Conservation (phyloP, 1,284 basidiomycete species). For the Austroboletus niveus region DNA sequence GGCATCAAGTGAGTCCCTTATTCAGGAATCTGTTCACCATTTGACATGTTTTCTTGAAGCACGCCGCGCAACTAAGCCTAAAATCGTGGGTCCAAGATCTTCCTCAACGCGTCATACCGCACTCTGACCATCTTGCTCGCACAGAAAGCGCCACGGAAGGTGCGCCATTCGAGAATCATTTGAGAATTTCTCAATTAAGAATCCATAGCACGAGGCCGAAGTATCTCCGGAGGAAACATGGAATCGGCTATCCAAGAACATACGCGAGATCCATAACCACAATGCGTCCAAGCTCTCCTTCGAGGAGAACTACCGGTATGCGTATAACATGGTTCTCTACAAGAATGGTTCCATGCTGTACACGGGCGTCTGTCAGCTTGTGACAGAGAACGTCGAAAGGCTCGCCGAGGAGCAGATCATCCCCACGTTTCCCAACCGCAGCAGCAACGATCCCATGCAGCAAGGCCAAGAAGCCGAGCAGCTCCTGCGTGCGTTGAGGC, state of each 20-base stretch:
- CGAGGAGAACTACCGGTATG: constrained; percentile 95
- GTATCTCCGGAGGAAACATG: constrained; percentile 74
- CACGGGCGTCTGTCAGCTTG: constrained; percentile 78
- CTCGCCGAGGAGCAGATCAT: constrained; percentile 79
- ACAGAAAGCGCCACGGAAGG: constrained; percentile 58
- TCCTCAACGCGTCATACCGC: constrained; percentile 4
- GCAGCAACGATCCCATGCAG: constrained; percentile 54
- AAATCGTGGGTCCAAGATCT: constrained; percentile 45
- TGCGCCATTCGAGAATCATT: constrained; percentile 19
- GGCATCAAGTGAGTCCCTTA: constrained; percentile 41
- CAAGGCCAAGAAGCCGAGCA: constrained; percentile 79
- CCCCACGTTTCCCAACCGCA: constrained; percentile 73
- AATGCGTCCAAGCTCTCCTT: constrained; percentile 92
- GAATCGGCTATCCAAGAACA: constrained; percentile 76
- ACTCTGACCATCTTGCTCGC: constrained; percentile 19
- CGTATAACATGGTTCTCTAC: constrained; percentile 90
- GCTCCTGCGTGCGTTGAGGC: constrained; percentile 79
- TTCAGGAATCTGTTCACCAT: background rate
- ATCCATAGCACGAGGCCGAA: constrained; percentile 60
- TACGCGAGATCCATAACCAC: constrained; percentile 94
- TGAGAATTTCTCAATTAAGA: constrained; percentile 2
- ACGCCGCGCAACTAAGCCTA: constrained; percentile 43
- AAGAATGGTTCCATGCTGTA: constrained; percentile 89
- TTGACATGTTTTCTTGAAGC: constrained; percentile 25
- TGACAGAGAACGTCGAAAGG: constrained; percentile 80